Percentiles rank a stretch among this genome's conserved stretches.
Evolutionary conservation across 257 asterid genomes (phyloP).

Genomic region (Penstemon barbatus): DNA sequence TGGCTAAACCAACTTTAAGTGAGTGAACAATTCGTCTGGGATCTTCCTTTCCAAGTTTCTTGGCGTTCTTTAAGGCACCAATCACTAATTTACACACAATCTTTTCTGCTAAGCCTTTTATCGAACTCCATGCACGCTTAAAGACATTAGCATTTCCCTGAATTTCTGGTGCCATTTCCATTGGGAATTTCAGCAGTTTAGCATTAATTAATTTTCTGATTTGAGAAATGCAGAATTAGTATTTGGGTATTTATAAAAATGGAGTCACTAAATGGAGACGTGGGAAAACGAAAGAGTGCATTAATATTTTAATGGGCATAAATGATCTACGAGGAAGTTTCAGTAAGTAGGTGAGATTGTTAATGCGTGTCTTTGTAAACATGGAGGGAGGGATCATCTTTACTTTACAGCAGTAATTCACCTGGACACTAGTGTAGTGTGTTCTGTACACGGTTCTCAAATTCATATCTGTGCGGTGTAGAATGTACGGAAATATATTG

Average conservation of each 20-base stretch:
- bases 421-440: not conserved
- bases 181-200: not conserved
- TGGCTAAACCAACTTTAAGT: conserved; percentile 29
- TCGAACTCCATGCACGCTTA: not conserved
- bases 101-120: not conserved
- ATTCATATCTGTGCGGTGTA: too few species aligned
- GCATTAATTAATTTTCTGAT: not conserved
- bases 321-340: not conserved
- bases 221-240: not conserved
- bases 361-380: not conserved
- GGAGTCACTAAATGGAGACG: not conserved
- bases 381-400: not conserved
- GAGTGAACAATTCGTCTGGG: conserved; percentile 30
- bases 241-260: not conserved
- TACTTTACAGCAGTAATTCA: not conserved
- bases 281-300: not conserved
- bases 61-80: not conserved
- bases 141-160: conserved; percentile 11
- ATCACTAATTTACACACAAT: not conserved
- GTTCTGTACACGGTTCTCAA: too few species aligned
- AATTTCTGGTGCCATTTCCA: conserved; percentile 24
- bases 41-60: conserved; percentile 29
- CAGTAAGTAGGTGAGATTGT: not conserved
- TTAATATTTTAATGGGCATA: not conserved
- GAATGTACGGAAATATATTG: too few species aligned